phyloP scores from a whole-genome alignment of 129 eudicot genomes.

The Flaveria ramosissima region DNA sequence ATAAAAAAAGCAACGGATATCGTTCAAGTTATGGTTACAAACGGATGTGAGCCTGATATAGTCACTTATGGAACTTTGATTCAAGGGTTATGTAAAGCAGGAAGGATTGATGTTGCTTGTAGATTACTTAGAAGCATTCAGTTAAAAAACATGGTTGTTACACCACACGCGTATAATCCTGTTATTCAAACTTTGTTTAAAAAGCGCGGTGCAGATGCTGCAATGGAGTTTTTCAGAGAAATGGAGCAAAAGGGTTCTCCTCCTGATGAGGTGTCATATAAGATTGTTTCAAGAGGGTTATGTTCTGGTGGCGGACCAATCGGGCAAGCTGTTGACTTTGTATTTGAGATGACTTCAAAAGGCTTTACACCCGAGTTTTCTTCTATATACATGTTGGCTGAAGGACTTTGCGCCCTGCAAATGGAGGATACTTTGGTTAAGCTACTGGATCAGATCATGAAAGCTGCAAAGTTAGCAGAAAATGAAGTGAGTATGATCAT shows the following conservation, averaged over 20 bases:
- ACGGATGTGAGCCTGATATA: slow-evolving; percentile 85
- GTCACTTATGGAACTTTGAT: slow-evolving; percentile 85
- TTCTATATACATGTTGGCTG: slow-evolving; percentile 80
- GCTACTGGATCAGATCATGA: slow-evolving; percentile 66
- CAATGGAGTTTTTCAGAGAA: slow-evolving; percentile 80
- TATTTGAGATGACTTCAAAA: slow-evolving; percentile 70
- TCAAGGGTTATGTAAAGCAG: slow-evolving; percentile 82
- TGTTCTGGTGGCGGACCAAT: slow-evolving; percentile 92
- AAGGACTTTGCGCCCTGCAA: slow-evolving; percentile 79
- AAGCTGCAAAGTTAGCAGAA: slow-evolving; percentile 47
- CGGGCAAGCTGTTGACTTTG: slow-evolving; percentile 80
- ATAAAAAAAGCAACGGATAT: slow-evolving; percentile 84
- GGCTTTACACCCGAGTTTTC: slow-evolving; percentile 67
- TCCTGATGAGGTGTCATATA: slow-evolving; percentile 76
- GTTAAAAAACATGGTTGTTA: slow-evolving; percentile 72
- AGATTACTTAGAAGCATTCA: slow-evolving; percentile 73
- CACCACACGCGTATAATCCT: slow-evolving; percentile 89
- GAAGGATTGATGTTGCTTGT: slow-evolving; percentile 69
- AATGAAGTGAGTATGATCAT: slow-evolving; percentile 68
- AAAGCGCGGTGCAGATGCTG: slow-evolving; percentile 56
- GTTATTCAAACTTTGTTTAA: slow-evolving; percentile 70
- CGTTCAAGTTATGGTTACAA: slow-evolving; percentile 81
- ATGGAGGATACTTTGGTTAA: slow-evolving; percentile 78
- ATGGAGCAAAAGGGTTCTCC: slow-evolving; percentile 74
- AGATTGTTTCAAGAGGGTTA: slow-evolving; percentile 75